These are phyloP conservation scores for Phellinidium pouzarii DNA, from an alignment of 1,284 basidiomycete species.

Conservation along the genomic window DNA sequence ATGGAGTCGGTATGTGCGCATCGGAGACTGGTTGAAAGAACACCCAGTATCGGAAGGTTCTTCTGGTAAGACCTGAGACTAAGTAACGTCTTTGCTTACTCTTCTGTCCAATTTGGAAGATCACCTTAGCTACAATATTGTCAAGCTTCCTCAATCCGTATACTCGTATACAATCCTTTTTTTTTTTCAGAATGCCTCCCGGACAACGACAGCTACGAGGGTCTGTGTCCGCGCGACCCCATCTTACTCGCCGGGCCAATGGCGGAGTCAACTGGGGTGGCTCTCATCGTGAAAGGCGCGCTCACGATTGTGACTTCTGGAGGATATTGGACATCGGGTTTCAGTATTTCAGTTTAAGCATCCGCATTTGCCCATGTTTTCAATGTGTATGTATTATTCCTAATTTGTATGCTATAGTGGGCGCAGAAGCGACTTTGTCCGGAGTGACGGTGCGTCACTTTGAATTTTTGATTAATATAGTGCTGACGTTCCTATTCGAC, in stretches of 20 bases:
- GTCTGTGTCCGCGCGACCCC: constrained; percentile 67
- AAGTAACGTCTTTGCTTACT: not conserved
- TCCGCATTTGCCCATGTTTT: constrained; percentile 60
- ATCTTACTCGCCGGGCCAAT: constrained; percentile 64
- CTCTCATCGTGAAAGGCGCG: constrained; percentile 76
- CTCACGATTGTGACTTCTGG: constrained; percentile 92
- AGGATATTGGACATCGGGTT: constrained; percentile 81
- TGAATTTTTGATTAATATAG: constrained; percentile 1
- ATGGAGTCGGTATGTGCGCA: constrained; percentile 81
- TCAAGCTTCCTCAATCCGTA: constrained; percentile 88
- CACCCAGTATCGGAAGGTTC: constrained; percentile 85
- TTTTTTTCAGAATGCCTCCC: constrained; percentile 82
- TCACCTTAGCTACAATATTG: constrained; percentile 69
- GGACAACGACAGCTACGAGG: constrained; percentile 48
- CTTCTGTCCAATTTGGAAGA: constrained; percentile 35
- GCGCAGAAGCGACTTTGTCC: constrained; percentile 82
- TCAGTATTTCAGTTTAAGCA: constrained; percentile 72
- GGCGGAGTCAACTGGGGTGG: constrained; percentile 59
- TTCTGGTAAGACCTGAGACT: constrained; percentile 68
- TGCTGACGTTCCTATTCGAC: constrained; percentile 33
- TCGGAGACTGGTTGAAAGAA: constrained; percentile 69
- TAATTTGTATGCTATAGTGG: constrained; percentile 89
- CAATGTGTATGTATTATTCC: constrained; percentile 73
- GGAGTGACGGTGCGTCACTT: constrained; percentile 68
- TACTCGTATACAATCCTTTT: constrained; percentile 84